Evolutionary conservation across 176 grass and related monocot genomes (phyloP).

Genomic region (Secale cereale): DNA sequence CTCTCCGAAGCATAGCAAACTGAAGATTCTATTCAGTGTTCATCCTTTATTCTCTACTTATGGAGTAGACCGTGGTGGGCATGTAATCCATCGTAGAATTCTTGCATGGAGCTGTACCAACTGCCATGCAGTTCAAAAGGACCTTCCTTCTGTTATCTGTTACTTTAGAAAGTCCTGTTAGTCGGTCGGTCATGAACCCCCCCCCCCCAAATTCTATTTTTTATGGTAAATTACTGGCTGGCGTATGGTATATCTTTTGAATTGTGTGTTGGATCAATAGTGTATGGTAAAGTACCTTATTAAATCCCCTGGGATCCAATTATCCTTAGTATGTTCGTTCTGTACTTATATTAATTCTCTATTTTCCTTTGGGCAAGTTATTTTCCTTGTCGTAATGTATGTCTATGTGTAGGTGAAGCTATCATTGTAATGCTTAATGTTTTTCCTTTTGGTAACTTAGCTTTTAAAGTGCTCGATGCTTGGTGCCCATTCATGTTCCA

Average conservation of each 20-base stretch:
- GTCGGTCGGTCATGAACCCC: background rate
- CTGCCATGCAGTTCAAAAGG: background rate
- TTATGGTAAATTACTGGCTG: background rate
- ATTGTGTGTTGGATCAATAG: background rate
- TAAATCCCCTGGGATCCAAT: background rate
- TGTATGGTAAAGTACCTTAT: background rate
- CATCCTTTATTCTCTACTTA: background rate
- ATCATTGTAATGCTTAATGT: too few species aligned
- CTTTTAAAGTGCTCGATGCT: too few species aligned
- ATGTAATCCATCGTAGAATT: background rate
- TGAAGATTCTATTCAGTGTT: background rate
- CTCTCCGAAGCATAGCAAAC: background rate
- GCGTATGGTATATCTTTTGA: background rate
- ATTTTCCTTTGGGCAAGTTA: background rate
- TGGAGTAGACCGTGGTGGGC: background rate
- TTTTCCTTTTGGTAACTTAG: too few species aligned
- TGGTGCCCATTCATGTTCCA: too few species aligned
- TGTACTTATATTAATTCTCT: background rate
- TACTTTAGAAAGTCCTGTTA: background rate
- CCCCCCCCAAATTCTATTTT: constrained; percentile 1
- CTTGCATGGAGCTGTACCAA: background rate
- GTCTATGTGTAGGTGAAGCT: too few species aligned
- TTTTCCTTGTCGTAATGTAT: background rate
- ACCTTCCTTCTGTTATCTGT: background rate
- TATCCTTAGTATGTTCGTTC: background rate